phyloP scores from a whole-genome alignment of 768 basidiomycete genomes.

The Tylopilus felleus region DNA sequence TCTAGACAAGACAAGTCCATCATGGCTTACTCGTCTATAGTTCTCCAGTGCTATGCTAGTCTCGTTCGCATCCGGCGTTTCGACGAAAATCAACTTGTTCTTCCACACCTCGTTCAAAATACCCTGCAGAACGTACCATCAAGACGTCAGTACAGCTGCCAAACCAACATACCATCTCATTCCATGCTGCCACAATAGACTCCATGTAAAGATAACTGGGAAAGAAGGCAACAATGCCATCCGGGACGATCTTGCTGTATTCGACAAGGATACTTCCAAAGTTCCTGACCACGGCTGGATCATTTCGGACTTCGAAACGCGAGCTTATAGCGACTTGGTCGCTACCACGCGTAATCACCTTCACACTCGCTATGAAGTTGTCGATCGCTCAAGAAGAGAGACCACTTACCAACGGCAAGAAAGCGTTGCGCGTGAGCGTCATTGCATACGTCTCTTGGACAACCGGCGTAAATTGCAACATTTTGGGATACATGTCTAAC shows the following conservation, averaged over 20 bases:
- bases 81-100: constrained; percentile 97
- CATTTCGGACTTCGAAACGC: constrained; percentile 97
- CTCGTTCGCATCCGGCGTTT: constrained; percentile 98
- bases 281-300: constrained; percentile 97
- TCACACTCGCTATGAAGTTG: background rate
- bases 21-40: constrained; percentile 74
- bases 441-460: constrained; percentile 97
- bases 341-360: constrained; percentile 97
- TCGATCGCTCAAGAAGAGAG: background rate
- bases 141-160: background rate
- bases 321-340: constrained; percentile 99
- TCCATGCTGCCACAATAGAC: constrained; percentile 99
- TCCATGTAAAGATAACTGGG: constrained; percentile 99
- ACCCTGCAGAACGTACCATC: constrained; percentile 52
- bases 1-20: background rate
- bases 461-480: constrained; percentile 96
- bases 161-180: constrained; percentile 83
- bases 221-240: constrained; percentile 98
- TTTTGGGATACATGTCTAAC: constrained; percentile 99
- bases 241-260: constrained; percentile 96
- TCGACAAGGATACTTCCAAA: constrained; percentile 98
- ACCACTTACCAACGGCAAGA: constrained; percentile 79
- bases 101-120: constrained; percentile 99
- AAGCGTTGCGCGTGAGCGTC: constrained; percentile 95
- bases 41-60: constrained; percentile 98